These are phyloP conservation scores for Tylopilus sp. DNA, from an alignment of 768 basidiomycete genomes.

Conservation along the genomic window DNA sequence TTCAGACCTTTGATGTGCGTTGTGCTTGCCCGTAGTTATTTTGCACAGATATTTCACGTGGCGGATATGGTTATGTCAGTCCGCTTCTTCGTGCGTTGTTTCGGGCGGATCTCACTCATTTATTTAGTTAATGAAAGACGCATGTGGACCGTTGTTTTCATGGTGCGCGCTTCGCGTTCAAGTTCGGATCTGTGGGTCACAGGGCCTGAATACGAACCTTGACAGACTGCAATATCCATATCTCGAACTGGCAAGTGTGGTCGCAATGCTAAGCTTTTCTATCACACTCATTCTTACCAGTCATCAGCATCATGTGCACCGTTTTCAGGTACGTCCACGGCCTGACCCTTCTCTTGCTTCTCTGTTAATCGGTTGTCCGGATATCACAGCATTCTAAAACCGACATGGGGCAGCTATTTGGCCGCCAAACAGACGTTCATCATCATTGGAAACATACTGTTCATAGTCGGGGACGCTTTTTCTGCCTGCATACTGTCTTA, in stretches of 20 bases:
- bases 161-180: conserved; percentile 16
- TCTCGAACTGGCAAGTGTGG: conserved; percentile 20
- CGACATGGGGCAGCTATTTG: conserved; percentile 14
- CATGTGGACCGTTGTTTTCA: conserved; percentile 15
- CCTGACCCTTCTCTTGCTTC: too few species aligned
- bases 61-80: conserved; percentile 29
- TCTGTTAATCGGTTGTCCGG: too few species aligned
- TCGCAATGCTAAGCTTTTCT: not conserved
- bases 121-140: conserved; percentile 16
- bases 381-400: conserved; percentile 10
- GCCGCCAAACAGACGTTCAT: conserved; percentile 1
- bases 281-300: not conserved
- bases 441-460: conserved; percentile 21
- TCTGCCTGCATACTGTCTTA: conserved; percentile 21
- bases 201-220: not conserved
- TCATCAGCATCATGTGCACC: conserved; percentile 11
- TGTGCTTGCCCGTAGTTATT: not conserved
- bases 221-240: conserved; percentile 14
- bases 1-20: not conserved
- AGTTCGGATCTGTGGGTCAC: not conserved
- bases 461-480: conserved; percentile 24
- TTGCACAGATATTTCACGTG: conserved; percentile 26
- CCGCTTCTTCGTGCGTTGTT: not conserved
- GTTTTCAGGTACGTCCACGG: conserved; percentile 27
- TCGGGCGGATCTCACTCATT: conserved; percentile 3